Conservation (phyloP, 805 yeast species). For the Candida germanica region DNA sequence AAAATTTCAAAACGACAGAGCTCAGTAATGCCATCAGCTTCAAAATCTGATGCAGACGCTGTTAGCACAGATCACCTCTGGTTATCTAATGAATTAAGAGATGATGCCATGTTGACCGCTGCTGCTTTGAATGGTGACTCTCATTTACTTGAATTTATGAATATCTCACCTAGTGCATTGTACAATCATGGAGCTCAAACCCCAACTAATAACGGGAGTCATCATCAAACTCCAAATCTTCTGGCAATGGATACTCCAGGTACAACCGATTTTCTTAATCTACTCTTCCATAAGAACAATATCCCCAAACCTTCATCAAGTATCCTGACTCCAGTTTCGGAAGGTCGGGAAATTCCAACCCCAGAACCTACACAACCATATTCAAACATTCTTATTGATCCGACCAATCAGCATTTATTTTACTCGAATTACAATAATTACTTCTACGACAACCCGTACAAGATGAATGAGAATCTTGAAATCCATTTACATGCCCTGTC, state of each 20-base stretch:
- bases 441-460: conserved; percentile 39
- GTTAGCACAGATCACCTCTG: conserved; percentile 49
- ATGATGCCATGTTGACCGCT: conserved; percentile 71
- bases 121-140: conserved; percentile 64
- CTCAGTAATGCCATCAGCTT: not conserved
- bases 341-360: conserved; percentile 2
- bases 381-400: conserved; percentile 23
- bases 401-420: conserved; percentile 33
- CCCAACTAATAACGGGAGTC: not conserved
- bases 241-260: not conserved
- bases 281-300: conserved; percentile 45
- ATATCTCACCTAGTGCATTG: conserved; percentile 8
- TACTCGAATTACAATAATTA: conserved; percentile 39
- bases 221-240: not conserved
- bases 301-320: conserved; percentile 1
- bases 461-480: conserved; percentile 34
- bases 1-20: not conserved
- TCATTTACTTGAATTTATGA: conserved; percentile 54
- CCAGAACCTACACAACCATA: conserved; percentile 8
- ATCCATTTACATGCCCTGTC: conserved; percentile 43
- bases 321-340: conserved; percentile 3
- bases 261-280: conserved; percentile 40
- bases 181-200: conserved; percentile 1
- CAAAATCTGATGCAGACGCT: not conserved
- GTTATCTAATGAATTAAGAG: conserved; percentile 68